Conservation (phyloP, 768 basidiomycete genomes). For the Lanmaoa pseudosensibilis region DNA sequence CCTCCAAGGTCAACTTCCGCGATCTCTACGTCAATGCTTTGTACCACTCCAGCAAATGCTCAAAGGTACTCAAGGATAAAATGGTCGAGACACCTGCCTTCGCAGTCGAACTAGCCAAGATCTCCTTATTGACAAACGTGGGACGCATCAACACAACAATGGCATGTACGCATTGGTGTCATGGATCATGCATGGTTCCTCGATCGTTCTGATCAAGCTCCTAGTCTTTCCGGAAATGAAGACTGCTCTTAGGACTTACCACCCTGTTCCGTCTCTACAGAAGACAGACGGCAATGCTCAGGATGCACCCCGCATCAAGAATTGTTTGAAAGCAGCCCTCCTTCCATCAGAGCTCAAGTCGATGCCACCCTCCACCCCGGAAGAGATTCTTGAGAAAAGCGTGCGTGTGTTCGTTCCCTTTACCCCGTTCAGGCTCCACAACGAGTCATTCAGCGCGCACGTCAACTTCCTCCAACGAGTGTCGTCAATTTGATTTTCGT, state of each 20-base stretch:
- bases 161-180: constrained; percentile 57
- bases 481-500: constrained; percentile 86
- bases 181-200: constrained; percentile 7
- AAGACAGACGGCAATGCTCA: constrained; percentile 87
- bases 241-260: constrained; percentile 85
- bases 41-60: constrained; percentile 79
- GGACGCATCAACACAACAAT: constrained; percentile 92
- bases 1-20: constrained; percentile 66
- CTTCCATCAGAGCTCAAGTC: constrained; percentile 67
- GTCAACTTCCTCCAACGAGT: constrained; percentile 75
- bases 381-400: constrained; percentile 66
- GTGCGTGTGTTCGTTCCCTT: constrained; percentile 42
- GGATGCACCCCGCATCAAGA: constrained; percentile 91
- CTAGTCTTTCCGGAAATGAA: constrained; percentile 93
- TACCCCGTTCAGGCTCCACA: constrained; percentile 6
- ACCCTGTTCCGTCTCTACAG: constrained; percentile 84
- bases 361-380: constrained; percentile 69
- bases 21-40: constrained; percentile 83
- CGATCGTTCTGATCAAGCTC: constrained; percentile 20
- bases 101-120: constrained; percentile 76
- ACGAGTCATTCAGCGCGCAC: constrained; percentile 44
- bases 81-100: constrained; percentile 81
- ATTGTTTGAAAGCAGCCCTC: constrained; percentile 79
- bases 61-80: constrained; percentile 85
- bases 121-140: constrained; percentile 83